Evolutionary conservation across 805 yeast genomes (phyloP), one percentile per base, ranked within the genome.

Genomic region (Saccharomycopsis malanga): DNA sequence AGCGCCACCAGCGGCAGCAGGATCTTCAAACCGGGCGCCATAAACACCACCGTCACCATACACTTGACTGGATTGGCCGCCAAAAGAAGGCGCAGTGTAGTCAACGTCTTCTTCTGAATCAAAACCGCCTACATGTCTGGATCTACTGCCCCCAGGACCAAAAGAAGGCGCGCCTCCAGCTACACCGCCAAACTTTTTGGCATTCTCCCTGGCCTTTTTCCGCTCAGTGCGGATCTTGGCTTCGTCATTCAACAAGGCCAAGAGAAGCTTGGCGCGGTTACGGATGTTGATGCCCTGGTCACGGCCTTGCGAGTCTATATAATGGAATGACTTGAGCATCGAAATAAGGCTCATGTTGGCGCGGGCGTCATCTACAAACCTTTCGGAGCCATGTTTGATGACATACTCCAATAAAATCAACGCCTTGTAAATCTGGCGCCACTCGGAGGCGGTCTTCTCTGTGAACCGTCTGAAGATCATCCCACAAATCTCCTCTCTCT

Each of bases 351-450:
- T 78, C 49, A 85, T 62, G 62, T 88, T 91, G 15, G 91, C 77
- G 50, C 97, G 75, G 4, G 95, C 87, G 56, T 91, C 97, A 66
- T 93, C 98, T 50, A 93, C 93, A 55, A 93, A 87, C 51, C 97
- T 74, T 66, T 93, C 98, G 24, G 93, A 78, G 1, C 98, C 98
- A 60, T 91, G 86, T 64, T 87, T 87, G 54, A 93, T 75, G 57
- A 93, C 72, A 62, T 87, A 93, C 59, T 93, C 98, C 64, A 91
- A 74, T 63, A 93, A 73, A 62, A 89, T 97, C 58, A 93, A 72
- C 3, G 96, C 81, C 68, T 93, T 93, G 70, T 93, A 93, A 55
- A 93, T 91, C 64, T 93, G 98, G 62, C 98, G 79, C 98, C 98
- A 93, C 67, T 93, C 98, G 62, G 79, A 83, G 42, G 97, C 95